phyloP scores from a whole-genome alignment of 345 rosid species.

The Anastatica hierochuntica region DNA sequence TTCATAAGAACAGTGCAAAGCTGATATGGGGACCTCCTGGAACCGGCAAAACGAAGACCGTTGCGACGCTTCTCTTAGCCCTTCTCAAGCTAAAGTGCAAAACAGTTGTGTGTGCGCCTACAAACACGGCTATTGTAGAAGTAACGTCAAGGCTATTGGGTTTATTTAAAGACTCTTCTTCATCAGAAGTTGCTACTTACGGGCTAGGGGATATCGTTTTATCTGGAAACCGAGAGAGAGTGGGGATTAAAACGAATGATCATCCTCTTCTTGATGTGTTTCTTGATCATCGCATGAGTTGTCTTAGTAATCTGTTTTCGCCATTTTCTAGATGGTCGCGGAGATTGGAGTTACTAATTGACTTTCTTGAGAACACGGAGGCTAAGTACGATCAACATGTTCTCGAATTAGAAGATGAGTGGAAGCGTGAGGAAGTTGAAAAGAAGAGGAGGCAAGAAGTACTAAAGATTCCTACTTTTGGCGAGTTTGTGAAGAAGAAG shows the following conservation, averaged over 20 bases:
- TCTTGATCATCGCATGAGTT: constrained; percentile 29
- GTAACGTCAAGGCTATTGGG: constrained; percentile 22
- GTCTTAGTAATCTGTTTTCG: constrained; percentile 6
- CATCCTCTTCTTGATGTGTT: constrained; percentile 23
- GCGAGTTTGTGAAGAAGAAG: constrained; percentile 4
- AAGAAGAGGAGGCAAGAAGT: background rate
- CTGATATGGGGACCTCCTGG: constrained; percentile 52
- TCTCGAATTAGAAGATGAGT: background rate
- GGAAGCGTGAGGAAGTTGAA: background rate
- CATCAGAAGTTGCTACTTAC: constrained; percentile 13
- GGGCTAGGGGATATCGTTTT: constrained; percentile 28
- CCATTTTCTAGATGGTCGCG: constrained; percentile 23
- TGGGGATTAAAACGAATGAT: constrained; percentile 16
- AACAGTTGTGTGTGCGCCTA: constrained; percentile 40
- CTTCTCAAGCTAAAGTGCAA: constrained; percentile 29
- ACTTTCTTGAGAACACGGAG: constrained; percentile 18
- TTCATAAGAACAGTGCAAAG: constrained; percentile 21
- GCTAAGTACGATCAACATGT: background rate
- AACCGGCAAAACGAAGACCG: constrained; percentile 39
- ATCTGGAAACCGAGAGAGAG: constrained; percentile 26
- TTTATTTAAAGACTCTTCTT: background rate
- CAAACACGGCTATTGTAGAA: constrained; percentile 33
- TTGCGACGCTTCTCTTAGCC: constrained; percentile 16
- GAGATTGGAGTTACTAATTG: constrained; percentile 14
- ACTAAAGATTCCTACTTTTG: background rate